Percentiles rank a stretch among this genome's conserved stretches.
These are phyloP conservation scores for Exophiala oligosperma DNA, from an alignment of 2,329 filamentous ascomycete species.

Conservation along the genomic window DNA sequence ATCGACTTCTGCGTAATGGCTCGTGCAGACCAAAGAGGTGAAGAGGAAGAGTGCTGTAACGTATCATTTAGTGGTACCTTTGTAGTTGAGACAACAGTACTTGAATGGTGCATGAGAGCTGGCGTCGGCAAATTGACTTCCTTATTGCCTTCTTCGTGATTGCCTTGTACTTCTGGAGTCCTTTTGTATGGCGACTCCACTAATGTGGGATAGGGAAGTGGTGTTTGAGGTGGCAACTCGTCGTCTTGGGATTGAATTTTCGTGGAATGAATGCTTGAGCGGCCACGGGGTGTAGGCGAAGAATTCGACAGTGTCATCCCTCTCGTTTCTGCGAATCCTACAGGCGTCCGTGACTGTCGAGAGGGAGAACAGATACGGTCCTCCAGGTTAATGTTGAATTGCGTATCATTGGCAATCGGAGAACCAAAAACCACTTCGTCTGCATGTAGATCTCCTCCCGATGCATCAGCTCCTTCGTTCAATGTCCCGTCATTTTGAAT, in stretches of 20 bases:
- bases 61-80: conserved; percentile 26
- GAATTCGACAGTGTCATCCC: background rate
- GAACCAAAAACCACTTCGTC: conserved; percentile 22
- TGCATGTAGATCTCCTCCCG: background rate
- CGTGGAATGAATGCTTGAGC: background rate
- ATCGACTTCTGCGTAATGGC: conserved; percentile 21
- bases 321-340: background rate
- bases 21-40: conserved; percentile 10
- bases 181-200: conserved; percentile 7
- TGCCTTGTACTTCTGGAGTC: background rate
- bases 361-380: conserved; percentile 21
- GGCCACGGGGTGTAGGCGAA: background rate
- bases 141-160: conserved; percentile 8
- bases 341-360: background rate
- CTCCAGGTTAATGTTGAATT: conserved; percentile 23
- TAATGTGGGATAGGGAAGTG: conserved; percentile 14
- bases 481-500: background rate
- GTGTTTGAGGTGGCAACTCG: conserved; percentile 5
- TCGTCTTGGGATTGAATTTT: background rate
- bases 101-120: conserved; percentile 7
- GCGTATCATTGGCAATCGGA: conserved; percentile 27
- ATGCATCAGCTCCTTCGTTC: background rate
- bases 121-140: conserved; percentile 12
- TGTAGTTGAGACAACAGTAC: conserved; percentile 15
- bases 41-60: conserved; percentile 9